Percentiles rank a stretch among this genome's conserved stretches.
Conservation (phyloP, 306 rosid genomes). For the Citrullus colocynthis region DNA sequence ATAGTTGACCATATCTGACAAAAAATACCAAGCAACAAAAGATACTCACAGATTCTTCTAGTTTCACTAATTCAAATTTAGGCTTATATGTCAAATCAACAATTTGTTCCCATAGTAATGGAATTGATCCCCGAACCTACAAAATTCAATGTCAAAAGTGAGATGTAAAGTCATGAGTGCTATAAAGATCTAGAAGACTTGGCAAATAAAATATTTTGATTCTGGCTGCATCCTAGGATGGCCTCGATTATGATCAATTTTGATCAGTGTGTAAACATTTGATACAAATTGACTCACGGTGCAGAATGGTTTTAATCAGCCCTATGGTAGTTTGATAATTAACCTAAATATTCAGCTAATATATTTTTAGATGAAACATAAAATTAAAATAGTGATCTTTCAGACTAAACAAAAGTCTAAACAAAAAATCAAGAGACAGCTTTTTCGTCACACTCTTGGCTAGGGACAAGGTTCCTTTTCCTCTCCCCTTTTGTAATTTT, state of each 20-base stretch:
- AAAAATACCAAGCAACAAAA: slow-evolving; percentile 8
- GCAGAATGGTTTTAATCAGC: not conserved
- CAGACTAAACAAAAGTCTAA: not conserved
- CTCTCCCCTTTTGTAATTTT: not conserved
- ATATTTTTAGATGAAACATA: not conserved
- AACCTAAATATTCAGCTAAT: not conserved
- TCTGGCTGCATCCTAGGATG: not conserved
- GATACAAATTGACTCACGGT: not conserved
- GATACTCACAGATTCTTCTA: slow-evolving; percentile 76
- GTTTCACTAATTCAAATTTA: slow-evolving; percentile 57
- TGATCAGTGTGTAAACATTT: not conserved
- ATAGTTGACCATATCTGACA: not conserved
- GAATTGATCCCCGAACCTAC: slow-evolving; percentile 92
- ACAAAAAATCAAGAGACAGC: not conserved
- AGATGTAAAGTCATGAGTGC: not conserved
- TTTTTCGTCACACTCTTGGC: not conserved
- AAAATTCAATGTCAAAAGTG: slow-evolving; percentile 11
- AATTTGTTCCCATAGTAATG: slow-evolving; percentile 84
- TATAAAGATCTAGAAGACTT: not conserved
- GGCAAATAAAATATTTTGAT: not conserved
- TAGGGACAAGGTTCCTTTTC: not conserved
- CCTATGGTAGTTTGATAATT: not conserved
- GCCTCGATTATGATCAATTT: not conserved
- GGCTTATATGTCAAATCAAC: slow-evolving; percentile 96
- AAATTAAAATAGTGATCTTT: not conserved